Conservation (phyloP, 192 early-diverging fungal genomes). For the Rhizoclosmatium globosum region DNA sequence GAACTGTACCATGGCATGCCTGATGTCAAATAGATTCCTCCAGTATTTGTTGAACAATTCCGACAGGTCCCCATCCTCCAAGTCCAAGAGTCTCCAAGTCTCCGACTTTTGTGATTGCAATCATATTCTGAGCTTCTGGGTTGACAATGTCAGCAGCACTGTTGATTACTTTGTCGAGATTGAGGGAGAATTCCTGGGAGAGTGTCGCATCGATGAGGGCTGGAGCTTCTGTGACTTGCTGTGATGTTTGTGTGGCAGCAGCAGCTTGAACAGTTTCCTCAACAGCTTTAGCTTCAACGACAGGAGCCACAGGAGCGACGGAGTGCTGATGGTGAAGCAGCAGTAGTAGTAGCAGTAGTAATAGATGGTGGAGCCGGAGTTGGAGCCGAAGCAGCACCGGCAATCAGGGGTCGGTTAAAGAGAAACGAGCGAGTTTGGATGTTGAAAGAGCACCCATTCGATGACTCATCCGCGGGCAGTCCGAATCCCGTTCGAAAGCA, state of each 20-base stretch:
- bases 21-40: slow-evolving; percentile 82
- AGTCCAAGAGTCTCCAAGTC: slow-evolving; percentile 88
- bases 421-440: too few species aligned
- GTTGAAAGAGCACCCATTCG: too few species aligned
- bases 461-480: too few species aligned
- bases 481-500: too few species aligned
- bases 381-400: neutral
- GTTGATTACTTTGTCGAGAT: slow-evolving; percentile 37
- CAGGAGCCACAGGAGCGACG: neutral
- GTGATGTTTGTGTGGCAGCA: neutral
- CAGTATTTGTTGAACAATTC: slow-evolving; percentile 70
- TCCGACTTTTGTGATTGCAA: slow-evolving; percentile 77
- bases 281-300: neutral
- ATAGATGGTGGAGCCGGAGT: neutral
- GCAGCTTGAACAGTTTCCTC: neutral
- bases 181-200: slow-evolving; percentile 26
- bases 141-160: slow-evolving; percentile 23
- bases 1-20: slow-evolving; percentile 88
- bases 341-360: neutral
- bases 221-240: neutral
- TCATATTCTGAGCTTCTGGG: slow-evolving; percentile 18
- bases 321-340: neutral
- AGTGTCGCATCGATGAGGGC: slow-evolving; percentile 1
- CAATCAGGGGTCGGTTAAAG: too few species aligned
- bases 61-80: slow-evolving; percentile 71